Conservation (phyloP, 2,329 filamentous ascomycete species). For the Dothideomycetes sp. region DNA sequence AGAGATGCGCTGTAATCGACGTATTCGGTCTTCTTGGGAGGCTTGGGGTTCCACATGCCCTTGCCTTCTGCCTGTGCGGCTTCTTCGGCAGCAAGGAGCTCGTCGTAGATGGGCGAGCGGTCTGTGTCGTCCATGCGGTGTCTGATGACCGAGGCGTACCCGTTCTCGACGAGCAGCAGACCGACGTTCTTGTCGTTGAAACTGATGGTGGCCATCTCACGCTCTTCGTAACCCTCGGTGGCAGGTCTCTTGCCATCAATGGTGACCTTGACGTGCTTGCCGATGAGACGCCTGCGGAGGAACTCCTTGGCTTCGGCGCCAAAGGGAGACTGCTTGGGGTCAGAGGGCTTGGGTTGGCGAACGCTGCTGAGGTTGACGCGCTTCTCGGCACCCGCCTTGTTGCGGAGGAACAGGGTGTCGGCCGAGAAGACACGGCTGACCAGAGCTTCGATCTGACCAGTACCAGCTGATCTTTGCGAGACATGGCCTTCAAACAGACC, state of each 20-base stretch:
- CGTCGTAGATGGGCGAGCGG: conserved; percentile 87
- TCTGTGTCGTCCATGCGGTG: conserved; percentile 94
- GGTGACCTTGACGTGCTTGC: conserved; percentile 83
- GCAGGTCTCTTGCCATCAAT: conserved; percentile 88
- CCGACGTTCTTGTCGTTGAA: conserved; percentile 81
- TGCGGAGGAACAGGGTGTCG: conserved; percentile 79
- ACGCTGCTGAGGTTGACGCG: conserved; percentile 88
- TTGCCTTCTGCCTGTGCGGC: conserved; percentile 76
- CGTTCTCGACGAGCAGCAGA: conserved; percentile 76
- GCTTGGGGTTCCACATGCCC: conserved; percentile 90
- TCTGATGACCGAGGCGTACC: conserved; percentile 87
- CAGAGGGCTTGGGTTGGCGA: conserved; percentile 80
- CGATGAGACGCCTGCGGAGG: conserved; percentile 84
- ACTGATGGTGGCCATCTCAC: conserved; percentile 83
- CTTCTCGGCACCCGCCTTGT: conserved; percentile 77
- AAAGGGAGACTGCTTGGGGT: conserved; percentile 81
- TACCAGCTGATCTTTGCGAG: conserved; percentile 50
- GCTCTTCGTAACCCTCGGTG: conserved; percentile 82
- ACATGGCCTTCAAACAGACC: conserved; percentile 77
- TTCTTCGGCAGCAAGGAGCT: conserved; percentile 70
- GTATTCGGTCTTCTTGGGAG: conserved; percentile 72
- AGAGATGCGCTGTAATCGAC: conserved; percentile 84
- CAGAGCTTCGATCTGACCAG: conserved; percentile 64
- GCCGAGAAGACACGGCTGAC: conserved; percentile 81
- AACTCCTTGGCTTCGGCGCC: conserved; percentile 93